Percentiles rank a stretch among this genome's conserved stretches.
phyloP scores from a whole-genome alignment of 129 eudicot species.

The Helichrysum umbraculigerum region DNA sequence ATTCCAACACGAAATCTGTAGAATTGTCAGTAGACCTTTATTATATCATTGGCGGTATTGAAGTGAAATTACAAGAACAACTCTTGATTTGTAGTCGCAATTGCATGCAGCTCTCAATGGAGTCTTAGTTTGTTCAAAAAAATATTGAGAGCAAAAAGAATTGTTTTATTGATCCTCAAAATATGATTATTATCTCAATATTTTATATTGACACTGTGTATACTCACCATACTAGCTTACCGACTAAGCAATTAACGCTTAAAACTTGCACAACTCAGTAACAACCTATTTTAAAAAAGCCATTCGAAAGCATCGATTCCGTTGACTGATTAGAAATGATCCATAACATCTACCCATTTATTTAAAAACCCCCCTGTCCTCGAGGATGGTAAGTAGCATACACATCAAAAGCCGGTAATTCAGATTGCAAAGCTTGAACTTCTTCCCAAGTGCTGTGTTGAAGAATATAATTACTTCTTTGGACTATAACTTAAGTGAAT shows the following conservation, averaged over 20 bases:
- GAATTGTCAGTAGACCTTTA: constrained; percentile 7
- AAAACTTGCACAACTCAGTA: background rate
- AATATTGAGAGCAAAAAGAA: background rate
- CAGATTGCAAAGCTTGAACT: background rate
- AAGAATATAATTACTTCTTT: too few relatives aligned
- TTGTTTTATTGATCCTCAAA: too few relatives aligned
- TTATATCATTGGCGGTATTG: background rate
- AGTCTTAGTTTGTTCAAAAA: background rate
- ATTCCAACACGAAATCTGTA: constrained; percentile 5
- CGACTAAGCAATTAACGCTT: background rate
- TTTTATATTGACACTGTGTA: background rate
- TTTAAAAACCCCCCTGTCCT: background rate
- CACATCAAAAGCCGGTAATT: background rate
- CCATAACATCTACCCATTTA: background rate
- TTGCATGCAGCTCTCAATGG: background rate
- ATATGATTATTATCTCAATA: background rate
- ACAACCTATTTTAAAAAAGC: background rate
- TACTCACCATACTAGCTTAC: background rate
- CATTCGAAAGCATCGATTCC: background rate
- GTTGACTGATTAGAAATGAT: background rate
- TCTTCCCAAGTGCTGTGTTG: background rate
- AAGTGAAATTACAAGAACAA: background rate
- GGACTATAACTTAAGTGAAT: too few relatives aligned
- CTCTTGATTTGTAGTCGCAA: background rate
- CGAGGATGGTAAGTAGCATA: background rate